These are phyloP conservation scores for Nelumbo lutea DNA, from an alignment of 164 flowering plant genomes.

Conservation along the genomic window DNA sequence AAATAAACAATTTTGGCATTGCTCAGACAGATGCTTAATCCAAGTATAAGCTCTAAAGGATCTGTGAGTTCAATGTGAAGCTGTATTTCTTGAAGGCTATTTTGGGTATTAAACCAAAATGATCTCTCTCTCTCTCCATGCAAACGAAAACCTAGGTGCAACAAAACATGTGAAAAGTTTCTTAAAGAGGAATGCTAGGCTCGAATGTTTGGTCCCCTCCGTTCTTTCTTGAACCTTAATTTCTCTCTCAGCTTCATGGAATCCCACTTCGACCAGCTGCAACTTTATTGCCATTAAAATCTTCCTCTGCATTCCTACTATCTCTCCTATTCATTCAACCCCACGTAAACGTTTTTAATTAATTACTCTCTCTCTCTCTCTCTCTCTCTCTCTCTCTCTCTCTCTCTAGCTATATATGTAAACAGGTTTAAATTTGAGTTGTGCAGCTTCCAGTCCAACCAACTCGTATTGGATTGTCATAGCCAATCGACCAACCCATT, in stretches of 20 bases:
- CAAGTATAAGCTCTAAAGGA: too few species aligned
- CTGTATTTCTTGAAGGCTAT: neutral
- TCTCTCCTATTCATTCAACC: neutral
- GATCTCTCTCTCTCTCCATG: neutral
- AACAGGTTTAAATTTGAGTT: neutral
- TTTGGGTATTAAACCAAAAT: neutral
- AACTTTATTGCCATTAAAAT: constrained; percentile 3
- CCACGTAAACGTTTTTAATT: neutral
- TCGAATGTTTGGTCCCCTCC: constrained; percentile 7
- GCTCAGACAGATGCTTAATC: too few species aligned
- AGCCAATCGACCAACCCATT: too few species aligned
- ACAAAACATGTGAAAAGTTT: constrained; percentile 5
- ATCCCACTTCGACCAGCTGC: constrained; percentile 2
- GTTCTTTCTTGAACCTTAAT: neutral
- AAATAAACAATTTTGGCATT: too few species aligned
- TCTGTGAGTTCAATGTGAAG: neutral
- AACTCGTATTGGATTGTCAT: too few species aligned
- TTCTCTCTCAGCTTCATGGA: constrained; percentile 3
- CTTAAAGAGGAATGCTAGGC: neutral
- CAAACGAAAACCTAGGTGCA: neutral
- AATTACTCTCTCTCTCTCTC: neutral
- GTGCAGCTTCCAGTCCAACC: neutral
- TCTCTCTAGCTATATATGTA: neutral
- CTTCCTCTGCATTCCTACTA: neutral
- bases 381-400: neutral